Base-by-base conservation (phyloP, 306 rosid species). In the Biancaea sappan region DNA sequence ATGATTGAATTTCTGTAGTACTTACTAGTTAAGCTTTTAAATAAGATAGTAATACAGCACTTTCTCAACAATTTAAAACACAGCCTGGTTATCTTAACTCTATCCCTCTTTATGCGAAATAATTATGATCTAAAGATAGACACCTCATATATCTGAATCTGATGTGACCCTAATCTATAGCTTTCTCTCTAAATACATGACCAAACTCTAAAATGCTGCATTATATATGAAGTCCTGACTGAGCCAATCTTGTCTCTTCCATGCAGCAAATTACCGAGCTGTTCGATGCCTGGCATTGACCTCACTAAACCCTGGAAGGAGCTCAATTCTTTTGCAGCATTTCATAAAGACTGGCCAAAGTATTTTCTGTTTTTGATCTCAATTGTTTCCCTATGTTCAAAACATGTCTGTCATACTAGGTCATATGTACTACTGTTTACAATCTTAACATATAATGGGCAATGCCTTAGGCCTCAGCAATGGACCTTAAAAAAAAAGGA, bases 251-350 rank as follows among this genome's bases (percentile, higher is more conserved):
- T 56, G 40, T 51, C 75, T 67, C 67, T 62, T 64, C 62, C 35
- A 14, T 81, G 83, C 87, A 94, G 98, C 96, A 52, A 94, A 94
- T 80, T 89, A 91, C 84, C 84, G 37, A 86, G 98, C 98, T 74
- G 97, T 94, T 64, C 79, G 84, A 65, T 91, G 96, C 82, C 90
- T 94, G 76, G 88, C 88, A 21, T 72, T 94, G 85, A 86, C 77
- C 65, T 86, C 97, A 58, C 68, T 94, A 87, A 94, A 94, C 84
- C 86, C 94, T 71, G 83, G 80, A 82, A 89, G 98, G 77, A 80
- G 87, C 84, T 86, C 96, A 80, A 90, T 91, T 78, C 84, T 85
- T 69, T 84, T 91, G 86, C 92, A 79, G 57, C 87, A 88, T 86
- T 94, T 88, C 79, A 70, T 86, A 74, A 58, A 84, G 82, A 84